Percentiles rank a stretch among this genome's conserved stretches.
phyloP scores from a whole-genome alignment of 1,139 yeast species.

The Candida gigantensis region DNA sequence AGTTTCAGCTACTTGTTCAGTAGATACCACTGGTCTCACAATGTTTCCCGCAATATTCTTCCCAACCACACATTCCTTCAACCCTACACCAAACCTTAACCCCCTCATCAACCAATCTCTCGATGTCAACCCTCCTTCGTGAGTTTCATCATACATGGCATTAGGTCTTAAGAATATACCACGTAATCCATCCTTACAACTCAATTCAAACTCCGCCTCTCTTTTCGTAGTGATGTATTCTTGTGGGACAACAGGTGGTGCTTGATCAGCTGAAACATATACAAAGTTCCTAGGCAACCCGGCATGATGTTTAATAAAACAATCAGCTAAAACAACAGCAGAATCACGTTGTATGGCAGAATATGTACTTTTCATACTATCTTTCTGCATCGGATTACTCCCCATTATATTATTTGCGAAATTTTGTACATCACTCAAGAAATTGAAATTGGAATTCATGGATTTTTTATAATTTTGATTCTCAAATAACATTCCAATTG shows the following conservation, averaged over 20 bases:
- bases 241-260: conserved; percentile 64
- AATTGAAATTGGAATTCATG: conserved; percentile 43
- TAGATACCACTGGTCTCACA: conserved; percentile 65
- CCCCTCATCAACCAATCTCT: conserved; percentile 30
- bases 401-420: conserved; percentile 33
- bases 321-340: conserved; percentile 64
- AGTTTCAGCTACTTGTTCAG: conserved; percentile 66
- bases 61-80: conserved; percentile 41
- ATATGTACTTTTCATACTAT: conserved; percentile 44
- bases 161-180: conserved; percentile 77
- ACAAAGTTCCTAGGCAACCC: conserved; percentile 52
- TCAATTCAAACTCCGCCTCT: conserved; percentile 66
- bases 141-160: conserved; percentile 67
- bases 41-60: conserved; percentile 42
- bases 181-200: conserved; percentile 47
- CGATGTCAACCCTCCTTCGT: conserved; percentile 26
- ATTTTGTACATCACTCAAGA: conserved; percentile 31
- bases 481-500: conserved; percentile 75
- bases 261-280: conserved; percentile 78
- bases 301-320: conserved; percentile 35
- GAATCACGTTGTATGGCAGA: conserved; percentile 69
- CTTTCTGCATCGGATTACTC: conserved; percentile 54
- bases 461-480: conserved; percentile 62
- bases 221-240: conserved; percentile 77
- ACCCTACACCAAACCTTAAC: conserved; percentile 37